phyloP scores from a whole-genome alignment of 2,329 filamentous ascomycete genomes.

The Pseudogymnoascus pannorum region DNA sequence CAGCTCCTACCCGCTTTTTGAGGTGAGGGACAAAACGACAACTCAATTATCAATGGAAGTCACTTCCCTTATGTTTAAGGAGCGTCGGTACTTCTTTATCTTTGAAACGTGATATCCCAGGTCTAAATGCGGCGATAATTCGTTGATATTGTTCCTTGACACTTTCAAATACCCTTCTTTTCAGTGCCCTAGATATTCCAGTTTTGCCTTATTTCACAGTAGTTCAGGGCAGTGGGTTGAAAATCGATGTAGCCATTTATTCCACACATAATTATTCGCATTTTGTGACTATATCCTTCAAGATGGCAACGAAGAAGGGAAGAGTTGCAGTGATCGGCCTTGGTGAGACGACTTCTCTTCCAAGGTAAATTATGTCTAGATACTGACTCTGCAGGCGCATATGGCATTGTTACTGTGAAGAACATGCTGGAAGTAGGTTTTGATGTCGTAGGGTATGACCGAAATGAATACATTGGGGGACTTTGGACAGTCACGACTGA shows the following conservation, averaged over 20 bases:
- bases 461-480: conserved; percentile 34
- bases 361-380: background rate
- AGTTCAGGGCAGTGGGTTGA: background rate
- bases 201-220: background rate
- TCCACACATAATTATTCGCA: background rate
- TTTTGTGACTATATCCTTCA: background rate
- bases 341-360: conserved; percentile 12
- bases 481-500: conserved; percentile 38
- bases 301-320: background rate
- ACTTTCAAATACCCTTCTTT: background rate
- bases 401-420: conserved; percentile 24
- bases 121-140: background rate
- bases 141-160: background rate
- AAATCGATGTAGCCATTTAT: background rate
- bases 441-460: conserved; percentile 34
- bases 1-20: background rate
- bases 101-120: background rate
- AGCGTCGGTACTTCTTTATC: background rate
- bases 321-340: conserved; percentile 23
- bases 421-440: conserved; percentile 38
- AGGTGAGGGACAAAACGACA: background rate
- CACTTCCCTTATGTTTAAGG: background rate
- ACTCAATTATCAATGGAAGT: background rate
- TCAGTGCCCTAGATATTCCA: background rate
- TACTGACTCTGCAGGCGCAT: conserved; percentile 7